Percentiles rank a stretch among this genome's conserved stretches.
Conservation (phyloP, 495 filamentous ascomycete species). For the Aspergillus carlsbadensis region DNA sequence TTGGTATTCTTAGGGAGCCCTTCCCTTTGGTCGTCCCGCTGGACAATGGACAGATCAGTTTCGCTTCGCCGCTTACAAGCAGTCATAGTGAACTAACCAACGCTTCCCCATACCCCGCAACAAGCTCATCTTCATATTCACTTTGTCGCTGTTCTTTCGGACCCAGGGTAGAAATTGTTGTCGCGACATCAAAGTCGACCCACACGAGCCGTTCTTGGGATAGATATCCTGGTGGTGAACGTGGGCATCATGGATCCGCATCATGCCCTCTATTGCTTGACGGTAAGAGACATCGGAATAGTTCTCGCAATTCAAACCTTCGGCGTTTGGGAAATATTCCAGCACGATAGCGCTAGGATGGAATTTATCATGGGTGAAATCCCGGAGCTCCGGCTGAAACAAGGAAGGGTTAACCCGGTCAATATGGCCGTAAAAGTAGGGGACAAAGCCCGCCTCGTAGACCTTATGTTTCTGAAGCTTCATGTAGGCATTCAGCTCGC, state of each 20-base stretch:
- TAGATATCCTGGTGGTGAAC: not conserved
- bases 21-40: not conserved
- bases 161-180: not conserved
- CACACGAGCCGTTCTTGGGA: not conserved
- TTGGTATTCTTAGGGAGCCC: conserved; percentile 18
- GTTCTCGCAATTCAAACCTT: conserved; percentile 1
- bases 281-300: not conserved
- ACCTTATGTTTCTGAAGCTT: not conserved
- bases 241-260: not conserved
- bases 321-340: not conserved
- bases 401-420: not conserved
- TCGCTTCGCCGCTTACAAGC: not conserved
- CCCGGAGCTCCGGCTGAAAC: not conserved
- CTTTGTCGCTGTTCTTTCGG: not conserved
- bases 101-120: not conserved
- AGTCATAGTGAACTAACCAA: not conserved
- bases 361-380: not conserved
- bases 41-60: not conserved
- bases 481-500: conserved; percentile 1
- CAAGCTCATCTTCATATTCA: not conserved
- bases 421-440: not conserved
- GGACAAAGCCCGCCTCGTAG: not conserved
- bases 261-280: not conserved
- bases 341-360: not conserved
- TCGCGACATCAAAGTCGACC: not conserved